phyloP scores from a whole-genome alignment of 352 stramenopile genomes.

The Pythium dissimile region DNA sequence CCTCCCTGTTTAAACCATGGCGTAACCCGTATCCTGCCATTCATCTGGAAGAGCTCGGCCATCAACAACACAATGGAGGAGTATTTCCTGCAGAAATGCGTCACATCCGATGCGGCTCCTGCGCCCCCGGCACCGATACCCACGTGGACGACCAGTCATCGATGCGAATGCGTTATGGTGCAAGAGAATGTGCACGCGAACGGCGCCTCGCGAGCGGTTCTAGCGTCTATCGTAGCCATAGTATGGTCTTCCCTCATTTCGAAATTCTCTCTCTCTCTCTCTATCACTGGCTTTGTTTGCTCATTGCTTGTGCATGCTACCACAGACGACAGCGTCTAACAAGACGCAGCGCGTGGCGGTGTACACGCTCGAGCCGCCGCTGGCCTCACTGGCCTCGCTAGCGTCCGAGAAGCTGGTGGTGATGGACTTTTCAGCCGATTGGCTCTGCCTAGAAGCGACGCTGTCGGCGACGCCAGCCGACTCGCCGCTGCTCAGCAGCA shows the following conservation, averaged over 20 bases:
- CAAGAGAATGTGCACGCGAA: constrained; percentile 55
- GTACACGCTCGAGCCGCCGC: constrained; percentile 4
- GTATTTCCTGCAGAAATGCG: constrained; percentile 63
- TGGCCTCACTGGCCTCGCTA: constrained; percentile 19
- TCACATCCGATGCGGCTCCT: constrained; percentile 39
- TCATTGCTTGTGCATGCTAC: not conserved
- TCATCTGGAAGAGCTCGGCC: not conserved
- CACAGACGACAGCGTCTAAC: constrained; percentile 11
- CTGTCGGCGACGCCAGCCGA: constrained; percentile 8
- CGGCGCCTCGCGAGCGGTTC: constrained; percentile 47
- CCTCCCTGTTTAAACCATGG: no score
- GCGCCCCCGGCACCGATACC: constrained; percentile 8
- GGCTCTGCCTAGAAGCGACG: constrained; percentile 11
- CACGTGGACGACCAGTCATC: constrained; percentile 27
- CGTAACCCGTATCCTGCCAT: not conserved
- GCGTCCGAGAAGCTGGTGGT: constrained; percentile 33
- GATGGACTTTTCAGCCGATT: constrained; percentile 42
- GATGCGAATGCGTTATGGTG: constrained; percentile 57
- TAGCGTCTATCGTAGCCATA: constrained; percentile 46
- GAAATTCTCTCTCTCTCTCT: not conserved
- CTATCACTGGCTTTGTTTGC: not conserved
- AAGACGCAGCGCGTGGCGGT: constrained; percentile 14
- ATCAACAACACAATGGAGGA: constrained; percentile 42
- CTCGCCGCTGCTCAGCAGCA: constrained; percentile 24
- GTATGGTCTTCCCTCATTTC: constrained; percentile 2